Evolutionary conservation across 495 filamentous ascomycete genomes (phyloP).

Genomic region (Paragyromitra xinjiangensis): DNA sequence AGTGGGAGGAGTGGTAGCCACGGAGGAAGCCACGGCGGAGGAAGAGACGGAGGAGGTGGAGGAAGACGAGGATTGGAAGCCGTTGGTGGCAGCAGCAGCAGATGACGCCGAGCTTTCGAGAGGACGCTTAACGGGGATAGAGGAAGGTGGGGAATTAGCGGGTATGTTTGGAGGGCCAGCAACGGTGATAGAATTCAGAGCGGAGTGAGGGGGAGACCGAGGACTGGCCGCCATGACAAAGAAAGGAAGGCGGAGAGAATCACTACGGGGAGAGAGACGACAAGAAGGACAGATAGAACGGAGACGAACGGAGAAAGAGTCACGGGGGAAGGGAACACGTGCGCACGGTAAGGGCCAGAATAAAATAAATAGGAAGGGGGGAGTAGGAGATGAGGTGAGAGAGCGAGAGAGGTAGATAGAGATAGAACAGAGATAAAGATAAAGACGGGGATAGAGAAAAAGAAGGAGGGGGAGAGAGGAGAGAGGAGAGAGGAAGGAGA

Average conservation of each 20-base stretch:
- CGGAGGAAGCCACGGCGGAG: conserved; percentile 15
- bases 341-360: background rate
- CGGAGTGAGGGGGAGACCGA: conserved; percentile 35
- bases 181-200: conserved; percentile 45
- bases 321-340: background rate
- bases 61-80: conserved; percentile 36
- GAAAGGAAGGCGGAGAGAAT: background rate
- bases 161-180: conserved; percentile 14
- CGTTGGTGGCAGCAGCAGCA: conserved; percentile 3
- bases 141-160: conserved; percentile 27
- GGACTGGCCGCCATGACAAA: conserved; percentile 45
- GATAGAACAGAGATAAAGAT: background rate
- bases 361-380: background rate
- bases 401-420: background rate
- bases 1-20: conserved; percentile 48
- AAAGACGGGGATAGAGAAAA: background rate
- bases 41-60: conserved; percentile 28
- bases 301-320: background rate
- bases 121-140: conserved; percentile 50
- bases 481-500: background rate
- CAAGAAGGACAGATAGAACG: background rate
- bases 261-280: background rate
- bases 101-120: conserved; percentile 46
- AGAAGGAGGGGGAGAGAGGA: background rate
- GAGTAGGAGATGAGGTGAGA: background rate